Evolutionary conservation across 2,329 filamentous ascomycete species (phyloP).

Genomic region (Tolypocladium album): DNA sequence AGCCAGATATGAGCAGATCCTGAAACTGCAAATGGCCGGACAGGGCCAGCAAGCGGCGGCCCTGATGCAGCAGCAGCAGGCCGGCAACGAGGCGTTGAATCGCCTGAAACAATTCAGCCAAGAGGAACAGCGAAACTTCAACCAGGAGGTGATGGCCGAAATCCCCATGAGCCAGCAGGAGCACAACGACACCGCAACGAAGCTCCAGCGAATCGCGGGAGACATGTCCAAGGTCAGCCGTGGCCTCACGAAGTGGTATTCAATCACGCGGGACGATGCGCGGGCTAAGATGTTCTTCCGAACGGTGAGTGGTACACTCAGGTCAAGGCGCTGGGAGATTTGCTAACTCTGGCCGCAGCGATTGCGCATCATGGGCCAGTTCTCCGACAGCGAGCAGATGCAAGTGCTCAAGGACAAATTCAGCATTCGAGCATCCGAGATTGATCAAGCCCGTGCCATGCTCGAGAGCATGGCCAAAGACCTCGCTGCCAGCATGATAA

Average conservation of each 20-base stretch:
- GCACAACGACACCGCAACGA: slow-evolving; percentile 30
- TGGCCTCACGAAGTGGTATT: slow-evolving; percentile 36
- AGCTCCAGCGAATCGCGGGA: slow-evolving; percentile 27
- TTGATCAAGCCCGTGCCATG: slow-evolving; percentile 37
- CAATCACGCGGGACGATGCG: slow-evolving; percentile 34
- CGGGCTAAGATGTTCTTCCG: slow-evolving; percentile 42
- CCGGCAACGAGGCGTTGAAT: slow-evolving; percentile 12
- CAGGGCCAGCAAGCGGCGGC: slow-evolving; percentile 9
- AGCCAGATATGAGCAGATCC: slow-evolving; percentile 29
- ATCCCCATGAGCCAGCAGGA: slow-evolving; percentile 36
- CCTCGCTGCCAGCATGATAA: slow-evolving; percentile 19
- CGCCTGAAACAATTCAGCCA: slow-evolving; percentile 24
- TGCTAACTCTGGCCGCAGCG: slow-evolving; percentile 33
- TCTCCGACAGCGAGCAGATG: slow-evolving; percentile 36
- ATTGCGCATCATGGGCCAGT: slow-evolving; percentile 41
- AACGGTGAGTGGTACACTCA: slow-evolving; percentile 29
- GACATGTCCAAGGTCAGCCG: slow-evolving; percentile 35
- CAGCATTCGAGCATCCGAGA: slow-evolving; percentile 38
- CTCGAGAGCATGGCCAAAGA: slow-evolving; percentile 43
- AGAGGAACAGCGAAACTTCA: slow-evolving; percentile 28
- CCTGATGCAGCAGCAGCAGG: slow-evolving; percentile 6
- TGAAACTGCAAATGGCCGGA: slow-evolving; percentile 17
- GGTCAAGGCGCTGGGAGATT: background rate
- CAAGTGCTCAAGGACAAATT: slow-evolving; percentile 34
- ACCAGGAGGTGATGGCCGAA: slow-evolving; percentile 30